These are phyloP conservation scores for Protea cynaroides DNA, from an alignment of 164 flowering plant species.

Conservation along the genomic window DNA sequence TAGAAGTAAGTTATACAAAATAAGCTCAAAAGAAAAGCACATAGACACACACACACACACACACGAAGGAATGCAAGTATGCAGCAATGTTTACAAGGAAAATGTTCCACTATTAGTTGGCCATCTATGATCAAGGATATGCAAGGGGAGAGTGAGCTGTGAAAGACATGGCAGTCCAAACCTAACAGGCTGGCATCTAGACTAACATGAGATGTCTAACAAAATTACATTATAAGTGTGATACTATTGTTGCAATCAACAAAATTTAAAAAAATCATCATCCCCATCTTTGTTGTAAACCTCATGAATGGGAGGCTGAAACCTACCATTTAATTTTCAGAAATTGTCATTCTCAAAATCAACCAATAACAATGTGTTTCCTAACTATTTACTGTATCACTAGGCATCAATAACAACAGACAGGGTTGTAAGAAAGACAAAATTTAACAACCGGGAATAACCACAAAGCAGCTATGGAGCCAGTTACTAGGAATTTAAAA, in stretches of 20 bases:
- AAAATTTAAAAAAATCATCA: background rate
- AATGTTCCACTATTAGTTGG: slow-evolving; percentile 16
- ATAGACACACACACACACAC: background rate
- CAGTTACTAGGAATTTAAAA: background rate
- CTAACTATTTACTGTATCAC: too few relatives aligned
- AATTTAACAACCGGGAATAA: too few relatives aligned
- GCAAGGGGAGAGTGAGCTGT: slow-evolving; percentile 1
- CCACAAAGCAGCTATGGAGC: background rate
- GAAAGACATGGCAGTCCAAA: slow-evolving; percentile 5
- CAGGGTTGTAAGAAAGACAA: background rate
- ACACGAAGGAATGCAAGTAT: too few relatives aligned
- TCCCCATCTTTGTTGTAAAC: slow-evolving; percentile 1
- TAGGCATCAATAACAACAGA: too few relatives aligned
- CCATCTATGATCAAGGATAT: slow-evolving; percentile 36
- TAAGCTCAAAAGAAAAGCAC: background rate
- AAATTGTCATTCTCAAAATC: too few relatives aligned
- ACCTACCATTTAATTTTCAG: background rate
- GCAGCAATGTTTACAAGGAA: background rate
- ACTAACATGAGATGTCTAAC: background rate
- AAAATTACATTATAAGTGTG: background rate
- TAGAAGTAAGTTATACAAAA: slow-evolving; percentile 20
- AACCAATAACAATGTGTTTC: too few relatives aligned
- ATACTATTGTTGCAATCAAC: background rate
- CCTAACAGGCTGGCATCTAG: too few relatives aligned
- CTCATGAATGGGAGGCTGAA: background rate